These are phyloP conservation scores for Eucalyptus victrix DNA, from an alignment of 345 rosid genomes.

Conservation along the genomic window DNA sequence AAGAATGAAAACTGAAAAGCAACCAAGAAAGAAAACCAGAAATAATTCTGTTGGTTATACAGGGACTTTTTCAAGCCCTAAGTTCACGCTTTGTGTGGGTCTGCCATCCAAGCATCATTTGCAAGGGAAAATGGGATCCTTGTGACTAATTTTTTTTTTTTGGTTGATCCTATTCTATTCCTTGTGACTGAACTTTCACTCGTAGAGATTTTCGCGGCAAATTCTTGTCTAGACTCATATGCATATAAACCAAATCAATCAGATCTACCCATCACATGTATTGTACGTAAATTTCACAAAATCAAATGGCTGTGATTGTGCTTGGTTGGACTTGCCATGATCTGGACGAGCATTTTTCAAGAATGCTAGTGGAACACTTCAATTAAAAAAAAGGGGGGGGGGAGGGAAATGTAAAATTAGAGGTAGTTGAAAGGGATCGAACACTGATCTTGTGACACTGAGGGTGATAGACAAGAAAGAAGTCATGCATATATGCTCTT, in stretches of 20 bases:
- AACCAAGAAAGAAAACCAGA: background rate
- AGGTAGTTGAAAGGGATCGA: background rate
- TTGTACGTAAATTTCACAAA: background rate
- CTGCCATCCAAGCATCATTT: background rate
- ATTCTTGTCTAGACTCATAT: background rate
- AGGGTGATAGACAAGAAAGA: rapidly evolving
- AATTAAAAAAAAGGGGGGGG: background rate
- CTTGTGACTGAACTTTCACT: background rate
- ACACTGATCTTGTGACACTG: background rate
- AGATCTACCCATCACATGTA: background rate
- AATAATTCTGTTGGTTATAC: too few species aligned
- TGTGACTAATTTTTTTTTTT: background rate
- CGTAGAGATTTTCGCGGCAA: background rate
- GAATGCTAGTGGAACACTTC: background rate
- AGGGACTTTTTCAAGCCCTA: rapidly evolving
- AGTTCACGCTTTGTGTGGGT: background rate
- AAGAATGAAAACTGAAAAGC: background rate
- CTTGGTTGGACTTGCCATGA: background rate
- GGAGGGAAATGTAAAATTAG: background rate
- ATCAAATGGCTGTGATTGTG: background rate
- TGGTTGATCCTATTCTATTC: background rate
- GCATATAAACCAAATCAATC: background rate
- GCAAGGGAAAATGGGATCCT: background rate
- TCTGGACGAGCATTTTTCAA: background rate
- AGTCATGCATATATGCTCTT: background rate